phyloP scores from a whole-genome alignment of 257 asterid genomes.

The Thymus quinquecostatus region DNA sequence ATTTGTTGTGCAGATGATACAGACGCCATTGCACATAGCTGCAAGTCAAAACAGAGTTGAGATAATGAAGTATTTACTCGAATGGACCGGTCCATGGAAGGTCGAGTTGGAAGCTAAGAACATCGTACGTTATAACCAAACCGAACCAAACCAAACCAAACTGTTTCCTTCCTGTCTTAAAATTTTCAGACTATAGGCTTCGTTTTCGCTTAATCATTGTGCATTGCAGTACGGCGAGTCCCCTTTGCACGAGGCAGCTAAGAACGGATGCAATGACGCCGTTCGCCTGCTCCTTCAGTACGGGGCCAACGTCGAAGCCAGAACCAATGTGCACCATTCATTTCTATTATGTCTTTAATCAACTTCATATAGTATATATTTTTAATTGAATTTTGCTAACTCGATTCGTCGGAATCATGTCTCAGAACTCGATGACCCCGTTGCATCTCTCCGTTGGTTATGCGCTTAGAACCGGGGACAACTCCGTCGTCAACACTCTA shows the following conservation, averaged over 20 bases:
- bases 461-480: slow-evolving; percentile 46
- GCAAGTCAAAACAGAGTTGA: slow-evolving; percentile 37
- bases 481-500: slow-evolving; percentile 35
- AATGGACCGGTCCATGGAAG: slow-evolving; percentile 37
- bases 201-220: not conserved
- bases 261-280: slow-evolving; percentile 42
- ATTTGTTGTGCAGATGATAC: slow-evolving; percentile 36
- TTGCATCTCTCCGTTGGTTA: slow-evolving; percentile 51
- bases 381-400: no score
- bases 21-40: slow-evolving; percentile 50
- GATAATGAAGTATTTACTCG: slow-evolving; percentile 41
- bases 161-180: not conserved
- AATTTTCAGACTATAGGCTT: not conserved
- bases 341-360: no score
- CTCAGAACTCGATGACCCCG: slow-evolving; percentile 47
- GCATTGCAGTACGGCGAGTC: slow-evolving; percentile 52
- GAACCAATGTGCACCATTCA: slow-evolving; percentile 35
- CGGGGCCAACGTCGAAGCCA: slow-evolving; percentile 42
- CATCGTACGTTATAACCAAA: slow-evolving; percentile 33
- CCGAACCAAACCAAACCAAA: no score
- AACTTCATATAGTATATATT: no score
- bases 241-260: slow-evolving; percentile 53
- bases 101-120: slow-evolving; percentile 50
- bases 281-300: slow-evolving; percentile 39
- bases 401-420: not conserved